A percentile compares a stretch with the other conserved stretches of the same genome.
Conservation (phyloP, 2,329 filamentous ascomycete species). For the Pseudohalonectria lignicola region DNA sequence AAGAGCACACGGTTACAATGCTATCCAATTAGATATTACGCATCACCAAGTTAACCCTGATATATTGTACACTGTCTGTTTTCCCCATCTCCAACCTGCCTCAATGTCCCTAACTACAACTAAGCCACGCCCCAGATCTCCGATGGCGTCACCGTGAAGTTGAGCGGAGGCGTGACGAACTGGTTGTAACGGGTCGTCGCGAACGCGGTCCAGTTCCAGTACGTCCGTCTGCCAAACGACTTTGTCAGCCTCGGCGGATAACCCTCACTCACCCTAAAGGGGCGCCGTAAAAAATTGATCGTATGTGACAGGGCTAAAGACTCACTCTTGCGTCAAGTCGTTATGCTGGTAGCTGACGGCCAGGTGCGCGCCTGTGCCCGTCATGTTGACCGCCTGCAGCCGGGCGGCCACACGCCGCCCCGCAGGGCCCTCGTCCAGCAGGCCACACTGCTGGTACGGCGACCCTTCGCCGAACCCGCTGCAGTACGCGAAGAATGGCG, state of each 20-base stretch:
- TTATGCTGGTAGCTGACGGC: conserved; percentile 18
- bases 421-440: conserved; percentile 11
- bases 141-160: conserved; percentile 18
- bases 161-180: conserved; percentile 11
- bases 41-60: no score
- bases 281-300: no score
- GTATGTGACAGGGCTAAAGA: no score
- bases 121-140: conserved; percentile 15
- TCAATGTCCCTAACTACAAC: no score
- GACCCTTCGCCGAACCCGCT: conserved; percentile 14
- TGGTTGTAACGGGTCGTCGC: conserved; percentile 16
- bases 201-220: conserved; percentile 21
- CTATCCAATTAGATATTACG: no score
- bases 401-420: conserved; percentile 16
- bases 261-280: no score
- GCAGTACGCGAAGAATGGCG: conserved; percentile 18
- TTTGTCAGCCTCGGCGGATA: conserved; percentile 6
- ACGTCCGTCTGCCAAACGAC: conserved; percentile 10
- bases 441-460: conserved; percentile 14
- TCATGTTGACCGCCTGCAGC: conserved; percentile 10
- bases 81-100: no score
- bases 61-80: no score
- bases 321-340: conserved; percentile 14
- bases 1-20: no score
- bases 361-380: conserved; percentile 12